phyloP scores from a whole-genome alignment of 2,329 filamentous ascomycete species.

The Hymenoscyphus infarciens region DNA sequence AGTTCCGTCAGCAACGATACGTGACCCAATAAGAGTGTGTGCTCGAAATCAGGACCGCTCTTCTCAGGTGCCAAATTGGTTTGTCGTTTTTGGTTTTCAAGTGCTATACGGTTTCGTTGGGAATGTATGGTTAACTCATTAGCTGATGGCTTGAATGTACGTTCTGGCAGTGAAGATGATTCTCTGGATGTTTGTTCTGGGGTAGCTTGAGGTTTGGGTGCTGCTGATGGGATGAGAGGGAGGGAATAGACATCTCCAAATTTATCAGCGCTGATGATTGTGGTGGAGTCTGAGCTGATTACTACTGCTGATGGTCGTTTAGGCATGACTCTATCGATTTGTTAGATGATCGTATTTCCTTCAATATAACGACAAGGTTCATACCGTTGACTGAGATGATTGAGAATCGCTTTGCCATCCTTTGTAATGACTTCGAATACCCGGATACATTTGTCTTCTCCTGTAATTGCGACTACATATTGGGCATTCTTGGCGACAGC shows the following conservation, averaged over 20 bases:
- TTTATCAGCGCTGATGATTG: slow-evolving; percentile 84
- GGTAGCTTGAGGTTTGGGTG: slow-evolving; percentile 16
- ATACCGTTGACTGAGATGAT: slow-evolving; percentile 70
- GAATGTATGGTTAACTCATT: slow-evolving; percentile 62
- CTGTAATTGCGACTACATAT: slow-evolving; percentile 74
- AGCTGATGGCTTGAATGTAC: slow-evolving; percentile 47
- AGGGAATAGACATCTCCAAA: slow-evolving; percentile 94
- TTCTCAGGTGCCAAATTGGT: slow-evolving; percentile 34
- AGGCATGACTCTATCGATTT: slow-evolving; percentile 62
- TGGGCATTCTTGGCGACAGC: slow-evolving; percentile 59
- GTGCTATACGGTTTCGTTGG: slow-evolving; percentile 56
- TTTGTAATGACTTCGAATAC: slow-evolving; percentile 69
- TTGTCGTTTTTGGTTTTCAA: slow-evolving; percentile 54
- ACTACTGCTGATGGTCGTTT: slow-evolving; percentile 80
- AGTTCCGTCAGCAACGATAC: slow-evolving; percentile 91
- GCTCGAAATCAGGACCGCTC: slow-evolving; percentile 57
- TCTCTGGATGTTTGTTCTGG: slow-evolving; percentile 16
- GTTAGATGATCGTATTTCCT: slow-evolving; percentile 8
- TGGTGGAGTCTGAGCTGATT: slow-evolving; percentile 64
- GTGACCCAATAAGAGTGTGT: slow-evolving; percentile 80
- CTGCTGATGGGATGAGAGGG: slow-evolving; percentile 55
- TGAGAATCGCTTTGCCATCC: slow-evolving; percentile 41
- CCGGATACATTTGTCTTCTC: slow-evolving; percentile 87
- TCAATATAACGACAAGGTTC: slow-evolving; percentile 12
- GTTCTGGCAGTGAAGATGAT: slow-evolving; percentile 20